Evolutionary conservation across 2,329 filamentous ascomycete species (phyloP), one percentile per base, ranked within the genome.

Genomic region (Aureobasidium sp.): DNA sequence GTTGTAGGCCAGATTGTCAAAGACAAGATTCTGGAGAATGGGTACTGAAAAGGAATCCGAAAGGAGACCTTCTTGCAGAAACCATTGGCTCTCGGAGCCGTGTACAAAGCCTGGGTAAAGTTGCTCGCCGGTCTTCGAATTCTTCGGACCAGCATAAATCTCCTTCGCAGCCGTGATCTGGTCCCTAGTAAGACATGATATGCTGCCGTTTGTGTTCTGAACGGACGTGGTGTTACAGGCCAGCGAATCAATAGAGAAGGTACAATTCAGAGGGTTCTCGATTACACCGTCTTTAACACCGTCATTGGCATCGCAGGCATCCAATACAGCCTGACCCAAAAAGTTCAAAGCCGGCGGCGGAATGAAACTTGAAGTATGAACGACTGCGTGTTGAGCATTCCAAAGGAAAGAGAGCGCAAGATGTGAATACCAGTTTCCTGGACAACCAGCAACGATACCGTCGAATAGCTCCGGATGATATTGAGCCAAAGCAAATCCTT

Each of bases 251-350:
- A 71, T 60, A 44, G 68, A 60, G 55, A 70, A 71, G 8, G 67
- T 57, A 63, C 74, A 77, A 12, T 68, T 61, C 8, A 64, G 63
- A 3, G 74, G 69, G 56, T 74, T 70, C 57, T 75, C 73, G 22
- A 77, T 62, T 40, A 77, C 70, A 7, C 73, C 72, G 59, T 79
- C 77, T 7, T 64, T 61, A 14, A 71, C 69, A 14, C 74, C 74
- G 58, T 79, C 77, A 6, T 76, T 62, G 2, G 60, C 60, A 58
- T 79, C 76, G 59, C 77, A 80, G 32, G 66, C 63, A 3, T 62
- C 61, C 4, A 73, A 53, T 1, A 70, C 65, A 17, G 67, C 63
- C 27, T 61, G 53, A 0, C 62, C 65, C 25, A 66, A 66, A 29
- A 67, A 63, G 24, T 70, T 63, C 6, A 69, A 57, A 5, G 62